Percentiles rank a stretch among this genome's conserved stretches.
These are phyloP conservation scores for Combretum micranthum DNA, from an alignment of 345 rosid species.

Conservation along the genomic window DNA sequence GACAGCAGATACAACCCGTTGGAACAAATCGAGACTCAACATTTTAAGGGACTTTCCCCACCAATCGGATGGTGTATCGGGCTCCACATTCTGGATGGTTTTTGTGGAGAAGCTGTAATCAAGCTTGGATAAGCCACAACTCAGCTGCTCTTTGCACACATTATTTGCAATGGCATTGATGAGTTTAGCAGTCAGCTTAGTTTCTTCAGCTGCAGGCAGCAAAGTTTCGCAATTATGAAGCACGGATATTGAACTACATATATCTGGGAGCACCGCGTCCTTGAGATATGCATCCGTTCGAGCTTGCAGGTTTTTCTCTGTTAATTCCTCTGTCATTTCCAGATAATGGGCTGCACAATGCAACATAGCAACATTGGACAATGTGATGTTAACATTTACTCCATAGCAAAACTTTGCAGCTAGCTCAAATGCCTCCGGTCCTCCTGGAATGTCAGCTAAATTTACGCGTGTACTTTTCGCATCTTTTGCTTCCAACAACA, in stretches of 20 bases:
- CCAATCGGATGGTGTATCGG: conserved; percentile 76
- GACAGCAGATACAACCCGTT: conserved; percentile 69
- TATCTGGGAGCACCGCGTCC: conserved; percentile 56
- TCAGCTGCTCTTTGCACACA: conserved; percentile 90
- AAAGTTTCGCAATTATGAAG: conserved; percentile 74
- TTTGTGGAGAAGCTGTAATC: conserved; percentile 62
- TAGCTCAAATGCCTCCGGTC: conserved; percentile 78
- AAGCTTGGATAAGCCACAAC: conserved; percentile 78
- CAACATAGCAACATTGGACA: conserved; percentile 61
- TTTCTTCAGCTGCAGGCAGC: conserved; percentile 67
- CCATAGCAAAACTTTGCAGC: conserved; percentile 98
- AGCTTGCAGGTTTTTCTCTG: conserved; percentile 60
- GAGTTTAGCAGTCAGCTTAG: conserved; percentile 58
- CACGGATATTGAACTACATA: conserved; percentile 56
- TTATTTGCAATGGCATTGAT: conserved; percentile 70
- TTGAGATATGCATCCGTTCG: conserved; percentile 60
- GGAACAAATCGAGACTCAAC: conserved; percentile 73
- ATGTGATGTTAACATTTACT: conserved; percentile 63
- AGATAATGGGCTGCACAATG: conserved; percentile 63
- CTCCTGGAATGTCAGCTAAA: conserved; percentile 69
- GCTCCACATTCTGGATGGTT: conserved; percentile 28
- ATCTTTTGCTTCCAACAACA: conserved; percentile 59
- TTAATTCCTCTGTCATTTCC: conserved; percentile 87
- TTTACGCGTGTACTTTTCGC: conserved; percentile 46
- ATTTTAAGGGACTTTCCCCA: conserved; percentile 82